phyloP scores from a whole-genome alignment of 1,284 basidiomycete genomes.

The Heterobasidion irregulare region DNA sequence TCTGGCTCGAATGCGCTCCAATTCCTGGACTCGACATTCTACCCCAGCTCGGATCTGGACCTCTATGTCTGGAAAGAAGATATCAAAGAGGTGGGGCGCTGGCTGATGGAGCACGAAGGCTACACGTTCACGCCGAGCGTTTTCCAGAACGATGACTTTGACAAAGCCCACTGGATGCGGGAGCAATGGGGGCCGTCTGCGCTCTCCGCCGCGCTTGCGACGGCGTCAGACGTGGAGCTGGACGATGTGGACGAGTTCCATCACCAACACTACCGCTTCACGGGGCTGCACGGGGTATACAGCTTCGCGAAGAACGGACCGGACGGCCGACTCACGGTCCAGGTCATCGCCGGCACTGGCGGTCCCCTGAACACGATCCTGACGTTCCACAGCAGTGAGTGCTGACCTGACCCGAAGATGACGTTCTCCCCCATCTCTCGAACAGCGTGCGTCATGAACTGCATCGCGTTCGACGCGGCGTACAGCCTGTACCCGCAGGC shows the following conservation, averaged over 20 bases:
- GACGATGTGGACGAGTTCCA: no score
- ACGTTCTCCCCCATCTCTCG: no score
- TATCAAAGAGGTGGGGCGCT: conserved; percentile 8
- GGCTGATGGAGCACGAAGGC: conserved; percentile 3
- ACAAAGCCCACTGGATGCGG: neutral
- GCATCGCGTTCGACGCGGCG: conserved; percentile 11
- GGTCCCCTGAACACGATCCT: conserved; percentile 25
- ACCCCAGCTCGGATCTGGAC: conserved; percentile 39
- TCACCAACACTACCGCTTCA: no score
- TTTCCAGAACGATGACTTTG: neutral
- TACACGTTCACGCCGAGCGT: neutral
- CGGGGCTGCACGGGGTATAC: no score
- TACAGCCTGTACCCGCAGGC: conserved; percentile 14
- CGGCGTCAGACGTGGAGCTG: no score
- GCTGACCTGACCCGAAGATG: neutral
- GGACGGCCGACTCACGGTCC: no score
- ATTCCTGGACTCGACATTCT: conserved; percentile 34
- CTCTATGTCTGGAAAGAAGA: conserved; percentile 27
- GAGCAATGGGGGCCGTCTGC: conserved; percentile 9
- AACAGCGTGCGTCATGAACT: conserved; percentile 16
- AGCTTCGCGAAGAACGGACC: no score
- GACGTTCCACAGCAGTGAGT: conserved; percentile 36
- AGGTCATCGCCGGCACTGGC: no score
- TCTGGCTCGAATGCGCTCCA: conserved; percentile 44
- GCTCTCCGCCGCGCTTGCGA: no score